phyloP scores from a whole-genome alignment of 2,329 filamentous ascomycete species.

The Diaporthe destruens region DNA sequence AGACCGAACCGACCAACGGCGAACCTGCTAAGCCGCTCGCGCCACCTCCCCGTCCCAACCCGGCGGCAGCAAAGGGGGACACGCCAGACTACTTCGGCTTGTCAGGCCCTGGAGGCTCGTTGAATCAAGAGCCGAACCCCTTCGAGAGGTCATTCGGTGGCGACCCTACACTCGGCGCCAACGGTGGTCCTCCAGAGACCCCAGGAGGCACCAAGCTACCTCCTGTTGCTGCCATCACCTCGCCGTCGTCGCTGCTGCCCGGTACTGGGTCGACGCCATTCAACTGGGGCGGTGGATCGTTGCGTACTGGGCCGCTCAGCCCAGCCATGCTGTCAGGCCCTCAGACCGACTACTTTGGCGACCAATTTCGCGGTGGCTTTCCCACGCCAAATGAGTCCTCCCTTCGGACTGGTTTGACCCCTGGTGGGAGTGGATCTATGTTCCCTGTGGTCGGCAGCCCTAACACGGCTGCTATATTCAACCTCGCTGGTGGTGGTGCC shows the following conservation, averaged over 20 bases:
- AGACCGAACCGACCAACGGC: slow-evolving; percentile 67
- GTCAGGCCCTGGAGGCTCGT: slow-evolving; percentile 61
- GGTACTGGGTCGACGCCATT: slow-evolving; percentile 80
- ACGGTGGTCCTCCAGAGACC: slow-evolving; percentile 70
- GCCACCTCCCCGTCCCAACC: slow-evolving; percentile 75
- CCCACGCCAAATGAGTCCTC: slow-evolving; percentile 98
- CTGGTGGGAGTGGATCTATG: slow-evolving; percentile 96
- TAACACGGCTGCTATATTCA: slow-evolving; percentile 85
- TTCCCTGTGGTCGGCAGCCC: slow-evolving; percentile 89
- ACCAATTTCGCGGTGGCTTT: slow-evolving; percentile 84
- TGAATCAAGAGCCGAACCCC: slow-evolving; percentile 91
- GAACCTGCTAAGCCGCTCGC: slow-evolving; percentile 75
- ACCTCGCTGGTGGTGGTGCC: slow-evolving; percentile 82
- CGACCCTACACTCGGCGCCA: slow-evolving; percentile 53
- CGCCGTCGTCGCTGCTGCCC: slow-evolving; percentile 83
- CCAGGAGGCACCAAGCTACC: slow-evolving; percentile 87
- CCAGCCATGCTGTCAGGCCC: slow-evolving; percentile 97
- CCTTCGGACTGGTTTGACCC: slow-evolving; percentile 89
- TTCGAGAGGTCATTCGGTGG: slow-evolving; percentile 93
- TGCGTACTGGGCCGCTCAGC: slow-evolving; percentile 92
- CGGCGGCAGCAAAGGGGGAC: slow-evolving; percentile 54
- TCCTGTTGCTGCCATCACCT: slow-evolving; percentile 90
- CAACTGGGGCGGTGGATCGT: slow-evolving; percentile 84
- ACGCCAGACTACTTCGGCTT: slow-evolving; percentile 78
- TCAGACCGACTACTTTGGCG: slow-evolving; percentile 86